phyloP scores from a whole-genome alignment of 352 stramenopile species.

The Pythium brachiatum region DNA sequence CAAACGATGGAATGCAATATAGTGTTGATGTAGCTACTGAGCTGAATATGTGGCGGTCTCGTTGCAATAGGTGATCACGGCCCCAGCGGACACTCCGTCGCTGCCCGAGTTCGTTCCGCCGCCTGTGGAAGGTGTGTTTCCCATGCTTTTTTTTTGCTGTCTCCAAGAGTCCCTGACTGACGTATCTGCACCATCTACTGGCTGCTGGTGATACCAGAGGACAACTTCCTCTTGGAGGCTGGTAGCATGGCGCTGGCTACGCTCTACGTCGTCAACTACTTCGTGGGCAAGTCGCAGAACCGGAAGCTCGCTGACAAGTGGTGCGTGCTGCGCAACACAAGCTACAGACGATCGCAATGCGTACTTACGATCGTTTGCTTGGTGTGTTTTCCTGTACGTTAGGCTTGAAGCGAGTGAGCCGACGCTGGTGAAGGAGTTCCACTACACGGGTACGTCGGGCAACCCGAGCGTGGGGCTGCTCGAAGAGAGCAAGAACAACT shows the following conservation, averaged over 20 bases:
- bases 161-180: not conserved
- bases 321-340: slow-evolving; percentile 30
- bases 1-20: too few relatives aligned
- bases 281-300: slow-evolving; percentile 68
- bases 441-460: slow-evolving; percentile 65
- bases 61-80: slow-evolving; percentile 14
- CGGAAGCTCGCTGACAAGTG: slow-evolving; percentile 62
- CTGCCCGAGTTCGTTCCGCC: slow-evolving; percentile 3
- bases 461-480: slow-evolving; percentile 59
- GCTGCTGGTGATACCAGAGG: slow-evolving; percentile 3
- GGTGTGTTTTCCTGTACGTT: not conserved
- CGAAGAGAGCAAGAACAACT: slow-evolving; percentile 73
- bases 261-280: slow-evolving; percentile 59
- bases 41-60: not conserved
- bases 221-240: slow-evolving; percentile 44
- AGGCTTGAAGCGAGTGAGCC: slow-evolving; percentile 70
- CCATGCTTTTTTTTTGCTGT: not conserved
- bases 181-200: not conserved
- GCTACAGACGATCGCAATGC: too few relatives aligned
- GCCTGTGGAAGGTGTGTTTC: not conserved
- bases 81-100: slow-evolving; percentile 8
- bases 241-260: slow-evolving; percentile 41
- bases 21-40: not conserved
- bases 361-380: not conserved
- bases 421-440: slow-evolving; percentile 63